Evolutionary conservation across 2,329 filamentous ascomycete species (phyloP).

Genomic region (Penicillium occitanis): DNA sequence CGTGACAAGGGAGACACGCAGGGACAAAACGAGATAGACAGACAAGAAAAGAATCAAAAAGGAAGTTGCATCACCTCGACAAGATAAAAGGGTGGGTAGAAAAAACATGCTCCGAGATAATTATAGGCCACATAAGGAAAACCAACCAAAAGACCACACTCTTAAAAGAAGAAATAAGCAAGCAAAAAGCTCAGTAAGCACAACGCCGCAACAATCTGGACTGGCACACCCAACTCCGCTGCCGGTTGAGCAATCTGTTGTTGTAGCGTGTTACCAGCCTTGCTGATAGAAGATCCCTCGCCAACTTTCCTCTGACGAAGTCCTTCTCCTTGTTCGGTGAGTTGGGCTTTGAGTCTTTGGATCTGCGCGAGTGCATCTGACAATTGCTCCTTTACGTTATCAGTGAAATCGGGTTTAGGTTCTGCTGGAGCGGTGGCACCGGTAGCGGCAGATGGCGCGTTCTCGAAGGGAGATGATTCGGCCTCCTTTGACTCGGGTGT

Average conservation of each 20-base stretch:
- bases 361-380: slow-evolving; percentile 74
- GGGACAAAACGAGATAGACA: neutral
- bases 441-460: slow-evolving; percentile 48
- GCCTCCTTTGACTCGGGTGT: slow-evolving; percentile 38
- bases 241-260: slow-evolving; percentile 55
- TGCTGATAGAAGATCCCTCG: slow-evolving; percentile 32
- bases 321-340: slow-evolving; percentile 59
- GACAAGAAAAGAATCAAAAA: slow-evolving; percentile 4
- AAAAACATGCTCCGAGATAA: slow-evolving; percentile 13
- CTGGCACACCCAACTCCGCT: slow-evolving; percentile 71
- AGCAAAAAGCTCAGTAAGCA: slow-evolving; percentile 90
- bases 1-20: neutral
- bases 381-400: slow-evolving; percentile 56
- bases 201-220: slow-evolving; percentile 78
- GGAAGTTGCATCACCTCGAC: neutral
- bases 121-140: neutral
- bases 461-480: slow-evolving; percentile 49
- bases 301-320: slow-evolving; percentile 76
- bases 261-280: slow-evolving; percentile 49
- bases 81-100: neutral
- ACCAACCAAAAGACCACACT: neutral
- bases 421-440: slow-evolving; percentile 57
- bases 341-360: slow-evolving; percentile 62
- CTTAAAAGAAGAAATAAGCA: slow-evolving; percentile 93
- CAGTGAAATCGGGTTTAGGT: slow-evolving; percentile 49